A percentile compares a stretch with the other conserved stretches of the same genome.
These are phyloP conservation scores for Metschnikowia koreensis DNA, from an alignment of 805 yeast species.

Conservation along the genomic window DNA sequence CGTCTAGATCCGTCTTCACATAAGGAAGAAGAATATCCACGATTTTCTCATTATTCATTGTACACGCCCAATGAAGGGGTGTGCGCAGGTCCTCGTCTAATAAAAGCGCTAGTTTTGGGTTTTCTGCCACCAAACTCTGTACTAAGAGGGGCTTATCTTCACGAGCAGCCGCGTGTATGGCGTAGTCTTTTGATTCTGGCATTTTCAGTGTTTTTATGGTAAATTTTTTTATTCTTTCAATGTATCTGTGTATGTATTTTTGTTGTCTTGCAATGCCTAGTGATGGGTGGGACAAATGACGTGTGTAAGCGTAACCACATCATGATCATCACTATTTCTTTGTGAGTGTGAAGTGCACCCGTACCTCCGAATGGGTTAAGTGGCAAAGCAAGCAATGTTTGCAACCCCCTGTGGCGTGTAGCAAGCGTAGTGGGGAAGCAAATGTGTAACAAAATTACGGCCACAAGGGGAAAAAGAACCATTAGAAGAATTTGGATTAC, in stretches of 20 bases:
- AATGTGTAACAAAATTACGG: too few species aligned
- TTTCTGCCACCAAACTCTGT: slow-evolving; percentile 45
- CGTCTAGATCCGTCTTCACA: slow-evolving; percentile 59
- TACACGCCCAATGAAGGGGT: slow-evolving; percentile 87
- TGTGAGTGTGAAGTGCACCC: background rate
- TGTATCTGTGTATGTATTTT: background rate
- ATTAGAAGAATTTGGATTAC: too few species aligned
- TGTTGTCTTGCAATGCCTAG: background rate
- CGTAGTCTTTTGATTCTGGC: slow-evolving; percentile 2
- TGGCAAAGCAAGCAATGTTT: background rate
- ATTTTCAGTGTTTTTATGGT: background rate
- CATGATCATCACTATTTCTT: background rate
- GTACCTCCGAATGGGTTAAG: background rate
- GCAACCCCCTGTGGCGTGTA: background rate
- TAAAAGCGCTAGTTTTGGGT: slow-evolving; percentile 46
- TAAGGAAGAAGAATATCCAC: slow-evolving; percentile 39
- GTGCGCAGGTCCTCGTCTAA: slow-evolving; percentile 75
- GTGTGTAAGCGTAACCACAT: background rate
- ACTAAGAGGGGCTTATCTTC: slow-evolving; percentile 56
- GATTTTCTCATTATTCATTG: slow-evolving; percentile 54
- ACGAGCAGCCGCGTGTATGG: slow-evolving; percentile 63
- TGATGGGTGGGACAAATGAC: background rate
- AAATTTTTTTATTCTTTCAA: background rate
- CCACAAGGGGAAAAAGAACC: too few species aligned
- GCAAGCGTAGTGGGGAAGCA: background rate